These are phyloP conservation scores for Citeromyces matritensis DNA, from an alignment of 805 yeast genomes.

Conservation along the genomic window DNA sequence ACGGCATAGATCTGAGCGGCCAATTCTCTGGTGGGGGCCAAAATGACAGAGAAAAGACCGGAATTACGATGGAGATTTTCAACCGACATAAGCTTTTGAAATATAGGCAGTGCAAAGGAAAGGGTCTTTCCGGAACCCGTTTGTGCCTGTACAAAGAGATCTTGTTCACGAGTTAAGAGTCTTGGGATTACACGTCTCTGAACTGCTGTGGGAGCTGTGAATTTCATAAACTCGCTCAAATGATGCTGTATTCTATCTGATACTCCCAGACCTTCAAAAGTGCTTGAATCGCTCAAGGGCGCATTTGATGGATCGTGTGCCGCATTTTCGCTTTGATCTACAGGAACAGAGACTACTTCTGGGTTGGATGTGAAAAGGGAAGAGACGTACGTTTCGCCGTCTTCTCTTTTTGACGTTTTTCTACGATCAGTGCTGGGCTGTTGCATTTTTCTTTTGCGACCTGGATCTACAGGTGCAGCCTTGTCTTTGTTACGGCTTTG, in stretches of 20 bases:
- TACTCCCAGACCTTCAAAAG: slow-evolving; percentile 63
- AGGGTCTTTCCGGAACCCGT: slow-evolving; percentile 98
- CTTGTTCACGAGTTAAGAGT: slow-evolving; percentile 31
- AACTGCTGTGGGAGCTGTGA: slow-evolving; percentile 67
- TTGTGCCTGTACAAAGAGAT: slow-evolving; percentile 86
- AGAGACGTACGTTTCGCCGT: slow-evolving; percentile 57
- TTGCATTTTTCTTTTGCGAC: slow-evolving; percentile 1
- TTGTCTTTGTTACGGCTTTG: slow-evolving; percentile 1
- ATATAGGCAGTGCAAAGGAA: slow-evolving; percentile 73
- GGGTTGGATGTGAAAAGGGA: slow-evolving; percentile 71
- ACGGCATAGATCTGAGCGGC: slow-evolving; percentile 84
- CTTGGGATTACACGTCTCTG: slow-evolving; percentile 73
- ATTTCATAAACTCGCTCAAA: slow-evolving; percentile 37
- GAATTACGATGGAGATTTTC: slow-evolving; percentile 37
- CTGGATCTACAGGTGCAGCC: slow-evolving; percentile 1
- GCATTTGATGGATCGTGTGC: slow-evolving; percentile 64
- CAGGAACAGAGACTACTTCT: slow-evolving; percentile 17
- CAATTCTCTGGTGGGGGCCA: slow-evolving; percentile 91
- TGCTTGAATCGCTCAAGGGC: slow-evolving; percentile 54
- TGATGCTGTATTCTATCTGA: slow-evolving; percentile 35
- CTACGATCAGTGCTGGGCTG: background rate
- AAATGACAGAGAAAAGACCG: slow-evolving; percentile 79
- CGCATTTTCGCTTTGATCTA: slow-evolving; percentile 14
- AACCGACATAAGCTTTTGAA: slow-evolving; percentile 54
- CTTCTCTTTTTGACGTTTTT: slow-evolving; percentile 23